These are phyloP conservation scores for Exophiala bonariae DNA, from an alignment of 2,329 filamentous ascomycete genomes.

Conservation along the genomic window DNA sequence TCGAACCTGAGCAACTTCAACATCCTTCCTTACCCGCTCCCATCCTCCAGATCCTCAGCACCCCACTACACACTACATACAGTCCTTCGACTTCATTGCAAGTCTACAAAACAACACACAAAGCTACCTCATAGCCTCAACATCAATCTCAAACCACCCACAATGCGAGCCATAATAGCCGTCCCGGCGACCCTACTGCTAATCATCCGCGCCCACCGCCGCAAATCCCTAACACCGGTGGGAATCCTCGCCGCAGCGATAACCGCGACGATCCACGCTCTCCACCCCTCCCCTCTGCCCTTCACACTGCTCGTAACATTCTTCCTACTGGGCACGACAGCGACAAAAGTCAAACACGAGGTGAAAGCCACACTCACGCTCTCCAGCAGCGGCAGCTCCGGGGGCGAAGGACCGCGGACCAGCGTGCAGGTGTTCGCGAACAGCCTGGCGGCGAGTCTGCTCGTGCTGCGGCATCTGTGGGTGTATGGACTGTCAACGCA, in stretches of 20 bases:
- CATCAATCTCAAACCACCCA: background rate
- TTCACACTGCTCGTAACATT: slow-evolving; percentile 81
- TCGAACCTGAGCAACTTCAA: too few species aligned
- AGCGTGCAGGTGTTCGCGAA: slow-evolving; percentile 91
- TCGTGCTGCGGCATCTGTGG: slow-evolving; percentile 43
- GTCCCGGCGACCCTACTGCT: slow-evolving; percentile 56
- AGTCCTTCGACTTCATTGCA: too few species aligned
- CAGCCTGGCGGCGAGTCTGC: slow-evolving; percentile 72
- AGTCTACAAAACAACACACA: too few species aligned
- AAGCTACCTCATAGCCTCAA: too few species aligned
- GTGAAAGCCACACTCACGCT: slow-evolving; percentile 81
- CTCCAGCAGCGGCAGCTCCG: slow-evolving; percentile 65
- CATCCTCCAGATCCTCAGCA: too few species aligned
- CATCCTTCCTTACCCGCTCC: background rate
- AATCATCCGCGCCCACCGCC: slow-evolving; percentile 66
- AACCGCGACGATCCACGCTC: slow-evolving; percentile 76
- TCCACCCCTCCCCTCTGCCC: slow-evolving; percentile 95
- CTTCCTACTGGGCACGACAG: slow-evolving; percentile 80
- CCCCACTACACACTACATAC: too few species aligned
- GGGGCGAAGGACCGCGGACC: slow-evolving; percentile 79
- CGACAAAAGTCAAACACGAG: slow-evolving; percentile 86
- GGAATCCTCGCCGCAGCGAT: slow-evolving; percentile 71
- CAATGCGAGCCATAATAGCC: slow-evolving; percentile 46
- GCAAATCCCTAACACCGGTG: slow-evolving; percentile 73
- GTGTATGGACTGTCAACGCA: slow-evolving; percentile 6